These are phyloP conservation scores for Trypanosoma rangeli DNA, from an alignment of 208 protist genomes.

Conservation along the genomic window DNA sequence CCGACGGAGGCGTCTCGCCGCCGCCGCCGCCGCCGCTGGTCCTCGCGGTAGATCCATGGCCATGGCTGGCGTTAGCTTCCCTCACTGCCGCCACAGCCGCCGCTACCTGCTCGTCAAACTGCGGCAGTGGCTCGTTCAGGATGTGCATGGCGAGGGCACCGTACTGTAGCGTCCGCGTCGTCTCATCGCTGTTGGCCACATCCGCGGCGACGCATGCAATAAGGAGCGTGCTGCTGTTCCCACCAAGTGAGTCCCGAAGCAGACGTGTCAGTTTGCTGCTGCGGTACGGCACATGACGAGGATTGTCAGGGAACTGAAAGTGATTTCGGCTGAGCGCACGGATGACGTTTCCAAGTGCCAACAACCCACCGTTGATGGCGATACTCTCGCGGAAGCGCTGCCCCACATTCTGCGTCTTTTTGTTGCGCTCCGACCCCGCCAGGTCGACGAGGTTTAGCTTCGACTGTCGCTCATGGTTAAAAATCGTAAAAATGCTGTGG, in stretches of 20 bases:
- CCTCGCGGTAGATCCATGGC: not conserved
- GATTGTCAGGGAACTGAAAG: slow-evolving; percentile 23
- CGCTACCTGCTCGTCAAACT: slow-evolving; percentile 43
- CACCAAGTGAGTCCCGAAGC: slow-evolving; percentile 88
- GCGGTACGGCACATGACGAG: slow-evolving; percentile 82
- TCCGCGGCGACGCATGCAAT: slow-evolving; percentile 87
- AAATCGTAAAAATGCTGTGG: slow-evolving; percentile 93
- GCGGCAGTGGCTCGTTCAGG: slow-evolving; percentile 68
- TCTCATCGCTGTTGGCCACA: slow-evolving; percentile 78
- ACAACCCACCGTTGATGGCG: slow-evolving; percentile 90
- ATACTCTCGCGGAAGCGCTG: slow-evolving; percentile 92
- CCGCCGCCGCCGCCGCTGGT: not conserved
- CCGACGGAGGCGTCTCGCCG: not conserved
- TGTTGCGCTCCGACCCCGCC: slow-evolving; percentile 87
- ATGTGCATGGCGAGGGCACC: slow-evolving; percentile 89
- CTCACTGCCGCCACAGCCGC: not conserved
- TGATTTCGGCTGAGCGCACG: slow-evolving; percentile 72
- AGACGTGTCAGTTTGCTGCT: slow-evolving; percentile 91
- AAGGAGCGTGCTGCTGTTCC: slow-evolving; percentile 83
- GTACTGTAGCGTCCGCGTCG: slow-evolving; percentile 91
- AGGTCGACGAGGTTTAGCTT: slow-evolving; percentile 95
- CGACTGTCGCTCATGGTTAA: slow-evolving; percentile 47
- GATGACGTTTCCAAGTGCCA: slow-evolving; percentile 95
- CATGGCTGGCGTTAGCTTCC: not conserved
- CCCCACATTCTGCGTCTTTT: slow-evolving; percentile 77